Base-by-base conservation (phyloP, 2,329 filamentous ascomycete species). In the Sclerotiophoma versabilis region DNA sequence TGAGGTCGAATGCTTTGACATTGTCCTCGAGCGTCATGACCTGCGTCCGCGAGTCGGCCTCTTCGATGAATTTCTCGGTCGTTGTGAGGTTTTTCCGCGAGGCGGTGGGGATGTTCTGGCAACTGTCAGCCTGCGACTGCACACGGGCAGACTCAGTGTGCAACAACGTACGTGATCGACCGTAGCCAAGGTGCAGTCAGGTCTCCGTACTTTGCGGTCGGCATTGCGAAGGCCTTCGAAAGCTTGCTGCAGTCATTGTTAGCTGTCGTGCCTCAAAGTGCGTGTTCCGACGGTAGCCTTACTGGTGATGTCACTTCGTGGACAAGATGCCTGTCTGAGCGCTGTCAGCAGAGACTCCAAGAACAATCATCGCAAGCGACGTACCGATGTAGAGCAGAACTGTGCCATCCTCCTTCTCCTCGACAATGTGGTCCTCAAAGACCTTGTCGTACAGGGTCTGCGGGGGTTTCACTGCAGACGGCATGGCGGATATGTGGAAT, bases 371-470 rank as follows among this genome's bases (percentile, higher is more conserved):
- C 30, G 20, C 34, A n/a, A 42, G 14, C 37, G 22, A 75, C 86
- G 65, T 81, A 92, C 92, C 92, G 73, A 98, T 98, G 76, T 98
- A 98, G 55, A 98, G 83, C 62, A 96, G 81, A 69, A 96, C 83
- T 54, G 93, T 97, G 78, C 93, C 93, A 79, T 98, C 93, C 50
- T 92, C 86, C 83, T 93, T 91, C 85, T 96, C 90, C 72, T 97
- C 91, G 73, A 99, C 93, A 70, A 98, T 89, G 77, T 99, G 95
- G 80, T 89, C 89, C 69, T 91, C 86, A 70, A 98, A 89, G 78
- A 98, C 93, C 87, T 98, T 98, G 84, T 98, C 93, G 80, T 98
- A 98, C 73, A 97, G 84, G 68, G 93, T 96, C 78, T 88, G 88
- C 49, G 91, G 91, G 62, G 82, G 84, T 75, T 83, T 81, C 65